Evolutionary conservation across 2,329 filamentous ascomycete species (phyloP).

Genomic region (Epichloe gansuensis): DNA sequence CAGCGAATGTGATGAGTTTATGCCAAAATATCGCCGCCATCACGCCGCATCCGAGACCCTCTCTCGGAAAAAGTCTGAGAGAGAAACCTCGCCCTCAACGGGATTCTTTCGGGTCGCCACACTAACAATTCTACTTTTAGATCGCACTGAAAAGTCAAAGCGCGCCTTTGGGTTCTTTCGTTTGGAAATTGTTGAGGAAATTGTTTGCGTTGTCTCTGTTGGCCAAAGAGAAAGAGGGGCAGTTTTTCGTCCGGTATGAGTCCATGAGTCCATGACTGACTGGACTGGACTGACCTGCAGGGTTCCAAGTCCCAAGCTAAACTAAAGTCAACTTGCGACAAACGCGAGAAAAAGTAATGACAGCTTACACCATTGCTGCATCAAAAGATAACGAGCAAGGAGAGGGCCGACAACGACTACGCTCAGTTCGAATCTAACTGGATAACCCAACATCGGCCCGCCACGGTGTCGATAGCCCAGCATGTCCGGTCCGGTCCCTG

Average conservation of each 20-base stretch:
- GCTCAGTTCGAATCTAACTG: too few relatives aligned
- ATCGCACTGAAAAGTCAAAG: too few relatives aligned
- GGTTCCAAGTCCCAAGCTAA: not conserved
- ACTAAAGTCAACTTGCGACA: not conserved
- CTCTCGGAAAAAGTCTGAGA: too few relatives aligned
- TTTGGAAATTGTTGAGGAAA: too few relatives aligned
- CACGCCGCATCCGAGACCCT: too few relatives aligned
- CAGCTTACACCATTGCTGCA: not conserved
- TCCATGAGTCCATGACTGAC: too few relatives aligned
- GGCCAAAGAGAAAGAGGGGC: not conserved
- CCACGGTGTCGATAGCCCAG: not conserved
- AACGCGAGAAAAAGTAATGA: not conserved
- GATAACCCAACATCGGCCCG: not conserved
- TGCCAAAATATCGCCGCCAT: not conserved
- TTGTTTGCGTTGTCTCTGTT: not conserved
- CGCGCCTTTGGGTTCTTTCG: too few relatives aligned
- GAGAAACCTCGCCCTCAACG: too few relatives aligned
- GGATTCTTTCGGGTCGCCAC: too few relatives aligned
- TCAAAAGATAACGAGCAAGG: not conserved
- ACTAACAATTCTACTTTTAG: too few relatives aligned
- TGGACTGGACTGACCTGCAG: not conserved
- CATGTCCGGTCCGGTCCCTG: slow-evolving; percentile 54
- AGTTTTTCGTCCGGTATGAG: too few relatives aligned
- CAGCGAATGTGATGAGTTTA: not conserved
- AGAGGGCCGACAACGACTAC: too few relatives aligned